phyloP scores from a whole-genome alignment of 2,329 filamentous ascomycete genomes.

The Scortechinia acanthostroma region DNA sequence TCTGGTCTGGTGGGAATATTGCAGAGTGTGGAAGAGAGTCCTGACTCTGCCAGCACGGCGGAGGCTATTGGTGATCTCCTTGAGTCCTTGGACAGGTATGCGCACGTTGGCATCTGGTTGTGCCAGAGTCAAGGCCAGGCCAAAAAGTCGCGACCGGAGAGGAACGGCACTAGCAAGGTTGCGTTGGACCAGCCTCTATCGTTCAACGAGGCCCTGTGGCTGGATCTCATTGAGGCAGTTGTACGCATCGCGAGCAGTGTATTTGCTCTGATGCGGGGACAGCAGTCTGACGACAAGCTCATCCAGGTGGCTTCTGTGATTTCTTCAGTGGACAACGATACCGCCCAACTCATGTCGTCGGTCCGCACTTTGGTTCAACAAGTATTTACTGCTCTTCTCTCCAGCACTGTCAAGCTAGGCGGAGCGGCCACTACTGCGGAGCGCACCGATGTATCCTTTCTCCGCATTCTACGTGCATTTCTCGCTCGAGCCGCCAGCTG shows the following conservation, averaged over 20 bases:
- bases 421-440: constrained; percentile 12
- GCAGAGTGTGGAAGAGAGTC: neutral
- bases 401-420: constrained; percentile 9
- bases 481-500: constrained; percentile 73
- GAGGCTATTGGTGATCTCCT: constrained; percentile 1
- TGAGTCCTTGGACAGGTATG: neutral
- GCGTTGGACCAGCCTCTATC: constrained; percentile 23
- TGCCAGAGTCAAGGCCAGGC: constrained; percentile 8
- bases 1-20: constrained; percentile 1
- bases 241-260: constrained; percentile 41
- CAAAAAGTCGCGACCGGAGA: constrained; percentile 1
- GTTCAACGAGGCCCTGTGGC: constrained; percentile 57
- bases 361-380: constrained; percentile 1
- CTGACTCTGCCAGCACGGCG: neutral
- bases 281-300: constrained; percentile 10
- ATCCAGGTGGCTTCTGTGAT: constrained; percentile 10
- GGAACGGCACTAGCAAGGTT: constrained; percentile 9
- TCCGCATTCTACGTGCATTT: constrained; percentile 83
- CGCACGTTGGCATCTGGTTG: constrained; percentile 2
- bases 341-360: constrained; percentile 3
- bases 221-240: constrained; percentile 55
- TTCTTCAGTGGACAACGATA: constrained; percentile 7
- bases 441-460: constrained; percentile 66
- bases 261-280: constrained; percentile 9
- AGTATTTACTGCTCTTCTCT: constrained; percentile 6